A percentile compares a stretch with the other conserved stretches of the same genome.
These are phyloP conservation scores for Wickerhamomyces ciferrii DNA, from an alignment of 805 yeast genomes.

Conservation along the genomic window DNA sequence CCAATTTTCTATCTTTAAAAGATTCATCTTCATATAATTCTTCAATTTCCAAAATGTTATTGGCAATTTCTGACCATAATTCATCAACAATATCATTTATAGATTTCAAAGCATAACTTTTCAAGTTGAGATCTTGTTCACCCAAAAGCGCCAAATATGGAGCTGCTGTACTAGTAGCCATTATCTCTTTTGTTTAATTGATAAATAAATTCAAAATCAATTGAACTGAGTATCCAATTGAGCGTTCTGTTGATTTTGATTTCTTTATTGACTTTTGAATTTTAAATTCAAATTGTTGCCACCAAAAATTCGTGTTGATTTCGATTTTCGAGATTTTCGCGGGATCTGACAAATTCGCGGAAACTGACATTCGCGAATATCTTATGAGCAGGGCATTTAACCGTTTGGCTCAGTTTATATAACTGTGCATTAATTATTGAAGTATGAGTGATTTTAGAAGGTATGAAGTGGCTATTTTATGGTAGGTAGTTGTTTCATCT, in stretches of 20 bases:
- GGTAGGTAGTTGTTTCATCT: too few species aligned
- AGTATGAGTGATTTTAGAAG: too few species aligned
- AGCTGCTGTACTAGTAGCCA: constrained; percentile 71
- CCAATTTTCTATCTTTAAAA: constrained; percentile 73
- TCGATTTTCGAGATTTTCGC: background rate
- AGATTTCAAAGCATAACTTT: constrained; percentile 78
- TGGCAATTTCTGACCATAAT: constrained; percentile 96
- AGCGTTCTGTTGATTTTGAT: too few species aligned
- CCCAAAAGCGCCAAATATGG: constrained; percentile 85
- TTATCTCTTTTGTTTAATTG: too few species aligned
- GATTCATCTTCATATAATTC: constrained; percentile 81
- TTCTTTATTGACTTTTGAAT: background rate
- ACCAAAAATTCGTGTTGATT: background rate
- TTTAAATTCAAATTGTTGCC: background rate
- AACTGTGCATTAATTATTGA: too few species aligned
- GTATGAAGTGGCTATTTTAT: too few species aligned
- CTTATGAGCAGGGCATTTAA: too few species aligned
- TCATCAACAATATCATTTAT: constrained; percentile 82
- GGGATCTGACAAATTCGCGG: background rate
- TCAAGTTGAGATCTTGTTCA: constrained; percentile 74
- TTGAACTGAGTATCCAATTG: background rate
- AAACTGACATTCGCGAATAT: background rate
- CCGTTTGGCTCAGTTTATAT: too few species aligned
- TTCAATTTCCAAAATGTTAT: constrained; percentile 81
- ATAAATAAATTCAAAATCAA: background rate